phyloP scores from a whole-genome alignment of 345 rosid species.

The Geranium rotundifolium region DNA sequence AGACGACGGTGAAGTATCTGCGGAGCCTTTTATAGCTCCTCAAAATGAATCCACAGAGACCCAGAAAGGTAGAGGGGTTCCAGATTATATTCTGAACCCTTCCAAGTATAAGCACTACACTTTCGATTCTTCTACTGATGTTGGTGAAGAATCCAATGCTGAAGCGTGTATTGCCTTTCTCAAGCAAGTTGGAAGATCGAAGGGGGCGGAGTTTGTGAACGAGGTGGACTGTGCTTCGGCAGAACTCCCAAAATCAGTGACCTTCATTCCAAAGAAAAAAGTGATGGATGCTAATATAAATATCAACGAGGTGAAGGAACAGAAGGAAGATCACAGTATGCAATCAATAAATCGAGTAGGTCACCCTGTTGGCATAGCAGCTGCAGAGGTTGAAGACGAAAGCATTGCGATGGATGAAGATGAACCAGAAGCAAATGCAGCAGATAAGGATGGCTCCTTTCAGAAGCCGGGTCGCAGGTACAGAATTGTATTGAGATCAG shows the following conservation, averaged over 20 bases:
- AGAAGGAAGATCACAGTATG: constrained; percentile 7
- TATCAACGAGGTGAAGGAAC: constrained; percentile 16
- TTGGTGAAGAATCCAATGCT: constrained; percentile 27
- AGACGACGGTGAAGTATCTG: constrained; percentile 11
- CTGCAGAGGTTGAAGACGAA: constrained; percentile 21
- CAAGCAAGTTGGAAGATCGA: constrained; percentile 13
- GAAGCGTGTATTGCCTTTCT: constrained; percentile 26
- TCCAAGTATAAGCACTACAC: constrained; percentile 45
- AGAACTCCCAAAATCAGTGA: constrained; percentile 23
- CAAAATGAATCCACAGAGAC: constrained; percentile 9
- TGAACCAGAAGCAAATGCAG: constrained; percentile 12
- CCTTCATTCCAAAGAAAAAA: constrained; percentile 47
- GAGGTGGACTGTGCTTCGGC: constrained; percentile 7
- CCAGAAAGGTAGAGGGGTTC: constrained; percentile 21
- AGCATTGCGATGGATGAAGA: constrained; percentile 18
- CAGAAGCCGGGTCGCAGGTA: constrained; percentile 29
- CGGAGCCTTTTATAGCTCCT: constrained; percentile 11
- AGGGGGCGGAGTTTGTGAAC: constrained; percentile 11
- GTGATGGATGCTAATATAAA: constrained; percentile 7
- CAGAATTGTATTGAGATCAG: constrained; percentile 26
- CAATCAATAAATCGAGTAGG: constrained; percentile 4
- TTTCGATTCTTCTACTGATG: constrained; percentile 30
- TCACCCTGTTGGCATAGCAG: constrained; percentile 26
- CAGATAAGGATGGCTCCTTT: constrained; percentile 7
- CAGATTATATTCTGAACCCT: constrained; percentile 53